These are phyloP conservation scores for Conringia planisiliqua DNA, from an alignment of 345 rosid genomes.

Conservation along the genomic window DNA sequence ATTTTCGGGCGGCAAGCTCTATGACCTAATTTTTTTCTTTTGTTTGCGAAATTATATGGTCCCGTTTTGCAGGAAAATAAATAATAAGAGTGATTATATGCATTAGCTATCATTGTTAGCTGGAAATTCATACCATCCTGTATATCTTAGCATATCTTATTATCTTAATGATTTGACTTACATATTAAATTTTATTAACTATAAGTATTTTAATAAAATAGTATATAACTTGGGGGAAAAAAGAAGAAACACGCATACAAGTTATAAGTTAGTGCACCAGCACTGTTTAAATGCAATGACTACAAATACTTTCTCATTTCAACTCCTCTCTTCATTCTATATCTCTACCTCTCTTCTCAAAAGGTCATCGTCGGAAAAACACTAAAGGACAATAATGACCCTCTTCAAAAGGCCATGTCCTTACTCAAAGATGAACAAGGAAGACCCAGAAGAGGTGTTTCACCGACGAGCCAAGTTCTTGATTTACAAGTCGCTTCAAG, in stretches of 20 bases:
- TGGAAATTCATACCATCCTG: conserved; percentile 11
- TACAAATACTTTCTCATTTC: conserved; percentile 36
- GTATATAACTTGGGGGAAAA: neutral
- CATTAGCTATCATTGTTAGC: conserved; percentile 16
- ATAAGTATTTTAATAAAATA: neutral
- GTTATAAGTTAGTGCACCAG: conserved; percentile 38
- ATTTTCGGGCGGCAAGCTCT: conserved; percentile 6
- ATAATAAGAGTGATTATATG: neutral
- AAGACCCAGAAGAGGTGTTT: conserved; percentile 58
- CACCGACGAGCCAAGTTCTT: conserved; percentile 75
- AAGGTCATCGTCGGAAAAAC: neutral
- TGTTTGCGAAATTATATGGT: neutral
- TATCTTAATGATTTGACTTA: conserved; percentile 24
- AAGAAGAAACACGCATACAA: conserved; percentile 5
- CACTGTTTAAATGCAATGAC: conserved; percentile 36
- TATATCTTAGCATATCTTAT: neutral
- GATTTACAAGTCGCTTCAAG: conserved; percentile 61
- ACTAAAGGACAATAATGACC: conserved; percentile 36
- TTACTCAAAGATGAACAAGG: conserved; percentile 66
- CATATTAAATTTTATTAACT: neutral
- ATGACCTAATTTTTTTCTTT: too few species aligned
- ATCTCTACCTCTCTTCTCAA: neutral
- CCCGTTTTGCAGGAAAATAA: neutral
- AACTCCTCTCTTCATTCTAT: neutral
- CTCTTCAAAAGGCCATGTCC: conserved; percentile 27